Evolutionary conservation across 2,329 filamentous ascomycete species (phyloP).

Genomic region (Rhynchosporium secalis): DNA sequence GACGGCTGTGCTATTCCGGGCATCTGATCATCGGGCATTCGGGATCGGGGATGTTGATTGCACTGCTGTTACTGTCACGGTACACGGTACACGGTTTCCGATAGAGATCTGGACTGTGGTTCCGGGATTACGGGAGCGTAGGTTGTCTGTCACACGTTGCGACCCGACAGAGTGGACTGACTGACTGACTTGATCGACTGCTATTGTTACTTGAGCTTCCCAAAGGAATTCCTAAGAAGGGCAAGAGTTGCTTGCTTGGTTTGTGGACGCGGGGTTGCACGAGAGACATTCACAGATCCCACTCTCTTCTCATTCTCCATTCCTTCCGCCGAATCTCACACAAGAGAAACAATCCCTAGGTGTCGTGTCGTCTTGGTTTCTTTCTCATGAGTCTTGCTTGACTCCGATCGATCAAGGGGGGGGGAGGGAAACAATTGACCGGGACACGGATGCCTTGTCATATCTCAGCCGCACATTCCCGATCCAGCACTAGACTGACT

Average conservation of each 20-base stretch:
- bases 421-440: no score
- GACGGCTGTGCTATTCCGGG: neutral
- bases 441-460: neutral
- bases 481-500: slow-evolving; percentile 1
- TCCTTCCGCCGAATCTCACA: neutral
- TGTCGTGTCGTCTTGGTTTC: no score
- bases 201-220: slow-evolving; percentile 3
- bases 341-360: no score
- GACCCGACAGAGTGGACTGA: neutral
- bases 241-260: neutral
- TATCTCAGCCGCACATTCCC: slow-evolving; percentile 1
- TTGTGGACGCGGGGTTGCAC: neutral
- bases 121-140: slow-evolving; percentile 1
- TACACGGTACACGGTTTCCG: neutral
- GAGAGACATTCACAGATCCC: neutral
- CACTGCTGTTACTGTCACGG: neutral
- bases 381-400: no score
- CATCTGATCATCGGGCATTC: no score
- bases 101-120: neutral
- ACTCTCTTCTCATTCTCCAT: neutral
- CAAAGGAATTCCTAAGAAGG: neutral
- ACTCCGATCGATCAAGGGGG: no score
- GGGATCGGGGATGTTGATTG: no score
- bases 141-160: neutral
- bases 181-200: neutral